Evolutionary conservation across 768 basidiomycete species (phyloP).

Genomic region (Mycena vitilis): DNA sequence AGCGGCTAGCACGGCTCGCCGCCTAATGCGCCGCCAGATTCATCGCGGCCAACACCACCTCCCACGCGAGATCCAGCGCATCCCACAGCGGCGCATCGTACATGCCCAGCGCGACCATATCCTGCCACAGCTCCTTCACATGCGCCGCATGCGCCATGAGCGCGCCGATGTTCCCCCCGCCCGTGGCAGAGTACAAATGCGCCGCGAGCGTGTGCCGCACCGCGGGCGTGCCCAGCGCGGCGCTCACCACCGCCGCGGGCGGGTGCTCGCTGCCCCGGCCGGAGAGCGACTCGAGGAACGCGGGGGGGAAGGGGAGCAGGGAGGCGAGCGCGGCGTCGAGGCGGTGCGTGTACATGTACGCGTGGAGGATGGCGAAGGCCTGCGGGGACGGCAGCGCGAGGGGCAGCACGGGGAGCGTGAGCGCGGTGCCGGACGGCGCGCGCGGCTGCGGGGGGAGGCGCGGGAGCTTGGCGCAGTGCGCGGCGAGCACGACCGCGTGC

Average conservation of each 20-base stretch:
- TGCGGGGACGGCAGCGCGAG: constrained; percentile 60
- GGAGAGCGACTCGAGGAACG: constrained; percentile 30
- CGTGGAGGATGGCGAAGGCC: constrained; percentile 58
- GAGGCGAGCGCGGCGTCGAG: constrained; percentile 51
- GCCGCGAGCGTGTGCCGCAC: constrained; percentile 47
- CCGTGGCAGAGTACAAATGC: constrained; percentile 45
- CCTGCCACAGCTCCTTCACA: constrained; percentile 66
- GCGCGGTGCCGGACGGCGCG: constrained; percentile 36
- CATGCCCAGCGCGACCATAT: constrained; percentile 64
- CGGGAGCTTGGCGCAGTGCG: constrained; percentile 75
- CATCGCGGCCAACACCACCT: constrained; percentile 61
- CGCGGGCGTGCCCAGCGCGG: constrained; percentile 42
- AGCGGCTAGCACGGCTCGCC: too few relatives aligned
- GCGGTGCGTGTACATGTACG: constrained; percentile 62
- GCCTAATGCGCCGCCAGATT: constrained; percentile 44
- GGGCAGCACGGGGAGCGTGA: constrained; percentile 46
- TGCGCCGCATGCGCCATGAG: constrained; percentile 53
- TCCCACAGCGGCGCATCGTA: constrained; percentile 64
- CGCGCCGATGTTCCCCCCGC: constrained; percentile 20
- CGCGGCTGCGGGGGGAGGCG: constrained; percentile 56
- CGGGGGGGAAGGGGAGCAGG: constrained; percentile 51
- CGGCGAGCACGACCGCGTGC: constrained; percentile 77
- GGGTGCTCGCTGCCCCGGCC: not conserved
- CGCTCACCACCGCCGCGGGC: constrained; percentile 36
- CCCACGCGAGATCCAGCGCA: constrained; percentile 65